phyloP scores from a whole-genome alignment of 768 basidiomycete genomes.

The Mycena pura region DNA sequence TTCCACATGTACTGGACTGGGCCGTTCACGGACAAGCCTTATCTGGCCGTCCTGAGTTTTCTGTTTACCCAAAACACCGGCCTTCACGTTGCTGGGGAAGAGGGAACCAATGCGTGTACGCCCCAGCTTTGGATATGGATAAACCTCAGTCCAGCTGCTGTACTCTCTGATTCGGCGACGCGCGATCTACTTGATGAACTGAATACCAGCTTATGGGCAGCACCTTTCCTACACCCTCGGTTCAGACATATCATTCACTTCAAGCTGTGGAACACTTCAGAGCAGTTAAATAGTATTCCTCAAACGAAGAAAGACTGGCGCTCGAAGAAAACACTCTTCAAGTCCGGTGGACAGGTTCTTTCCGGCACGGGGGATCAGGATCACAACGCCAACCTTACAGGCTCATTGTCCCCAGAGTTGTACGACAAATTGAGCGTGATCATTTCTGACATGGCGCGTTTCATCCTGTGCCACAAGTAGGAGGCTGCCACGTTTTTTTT shows the following conservation, averaged over 20 bases:
- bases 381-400: slow-evolving; percentile 72
- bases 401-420: slow-evolving; percentile 81
- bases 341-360: slow-evolving; percentile 74
- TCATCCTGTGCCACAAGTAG: slow-evolving; percentile 82
- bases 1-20: slow-evolving; percentile 99
- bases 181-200: slow-evolving; percentile 84
- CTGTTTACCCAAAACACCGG: slow-evolving; percentile 95
- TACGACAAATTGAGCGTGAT: slow-evolving; percentile 94
- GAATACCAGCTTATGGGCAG: slow-evolving; percentile 88
- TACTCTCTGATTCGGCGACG: slow-evolving; percentile 80
- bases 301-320: slow-evolving; percentile 94
- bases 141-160: slow-evolving; percentile 69
- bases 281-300: slow-evolving; percentile 89
- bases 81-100: slow-evolving; percentile 65
- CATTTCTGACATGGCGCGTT: slow-evolving; percentile 95
- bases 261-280: slow-evolving; percentile 97
- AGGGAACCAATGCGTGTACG: slow-evolving; percentile 65
- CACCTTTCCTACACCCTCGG: slow-evolving; percentile 91
- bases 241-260: slow-evolving; percentile 94
- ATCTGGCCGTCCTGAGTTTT: slow-evolving; percentile 94
- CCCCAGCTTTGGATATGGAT: slow-evolving; percentile 99
- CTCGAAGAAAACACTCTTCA: slow-evolving; percentile 77
- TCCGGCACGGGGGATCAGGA: slow-evolving; percentile 35
- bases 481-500: slow-evolving; percentile 2
- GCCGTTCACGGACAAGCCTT: slow-evolving; percentile 97